These are phyloP conservation scores for Trichoderma citrinoviride DNA, from an alignment of 2,329 filamentous ascomycete genomes.

Conservation along the genomic window DNA sequence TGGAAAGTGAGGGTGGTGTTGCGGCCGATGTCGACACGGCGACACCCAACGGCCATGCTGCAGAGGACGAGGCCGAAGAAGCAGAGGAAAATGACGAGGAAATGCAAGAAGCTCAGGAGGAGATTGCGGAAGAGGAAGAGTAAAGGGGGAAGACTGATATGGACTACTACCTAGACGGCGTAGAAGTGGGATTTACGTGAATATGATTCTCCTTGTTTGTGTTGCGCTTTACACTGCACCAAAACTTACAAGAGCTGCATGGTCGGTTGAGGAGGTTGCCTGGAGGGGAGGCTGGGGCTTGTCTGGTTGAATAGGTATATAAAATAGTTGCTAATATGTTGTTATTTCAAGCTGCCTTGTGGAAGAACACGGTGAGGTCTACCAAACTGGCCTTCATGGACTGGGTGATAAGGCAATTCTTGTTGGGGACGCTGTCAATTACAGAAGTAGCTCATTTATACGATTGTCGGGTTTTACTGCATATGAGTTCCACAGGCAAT, in stretches of 20 bases:
- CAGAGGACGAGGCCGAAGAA: conserved; percentile 23
- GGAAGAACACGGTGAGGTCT: too few species aligned
- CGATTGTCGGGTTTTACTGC: too few species aligned
- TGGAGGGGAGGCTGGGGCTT: not conserved
- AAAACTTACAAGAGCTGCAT: not conserved
- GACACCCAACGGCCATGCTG: conserved; percentile 24
- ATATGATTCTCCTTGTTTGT: conserved; percentile 26
- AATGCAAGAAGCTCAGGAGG: conserved; percentile 29
- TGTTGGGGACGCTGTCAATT: too few species aligned
- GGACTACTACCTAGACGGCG: conserved; percentile 22
- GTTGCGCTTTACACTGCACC: conserved; percentile 14
- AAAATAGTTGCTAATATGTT: conserved; percentile 6
- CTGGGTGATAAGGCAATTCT: not conserved
- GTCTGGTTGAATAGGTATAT: conserved; percentile 13
- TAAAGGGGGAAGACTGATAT: conserved; percentile 24
- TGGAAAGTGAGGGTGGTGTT: conserved; percentile 70
- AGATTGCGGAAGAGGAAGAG: conserved; percentile 27
- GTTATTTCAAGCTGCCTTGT: not conserved
- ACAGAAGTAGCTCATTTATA: too few species aligned
- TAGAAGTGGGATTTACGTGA: conserved; percentile 24
- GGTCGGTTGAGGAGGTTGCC: conserved; percentile 19
- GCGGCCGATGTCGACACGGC: conserved; percentile 23
- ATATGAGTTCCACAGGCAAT: too few species aligned
- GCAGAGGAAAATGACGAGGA: conserved; percentile 27
- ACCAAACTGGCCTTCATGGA: too few species aligned